These are phyloP conservation scores for Neurospora sp. DNA, from an alignment of 495 filamentous ascomycete species.

Conservation along the genomic window DNA sequence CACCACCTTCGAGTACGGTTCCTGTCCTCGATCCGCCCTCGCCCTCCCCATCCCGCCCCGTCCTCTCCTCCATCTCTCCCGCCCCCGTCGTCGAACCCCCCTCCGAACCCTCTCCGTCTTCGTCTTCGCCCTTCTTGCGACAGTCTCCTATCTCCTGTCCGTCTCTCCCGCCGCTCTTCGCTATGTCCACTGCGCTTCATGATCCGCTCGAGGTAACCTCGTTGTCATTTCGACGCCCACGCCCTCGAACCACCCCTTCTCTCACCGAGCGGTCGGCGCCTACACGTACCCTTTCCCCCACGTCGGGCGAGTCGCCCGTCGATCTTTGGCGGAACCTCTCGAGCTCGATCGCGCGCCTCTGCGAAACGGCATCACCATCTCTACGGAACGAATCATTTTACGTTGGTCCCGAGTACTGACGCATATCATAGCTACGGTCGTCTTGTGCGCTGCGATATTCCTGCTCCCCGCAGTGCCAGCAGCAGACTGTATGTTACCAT, in stretches of 20 bases:
- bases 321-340: constrained; percentile 19
- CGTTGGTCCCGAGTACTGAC: constrained; percentile 14
- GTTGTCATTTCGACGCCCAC: constrained; percentile 22
- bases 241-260: constrained; percentile 25
- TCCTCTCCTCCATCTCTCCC: constrained; percentile 12
- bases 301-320: constrained; percentile 28
- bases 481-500: constrained; percentile 76
- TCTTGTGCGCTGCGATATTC: constrained; percentile 97
- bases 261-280: constrained; percentile 51
- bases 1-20: constrained; percentile 31
- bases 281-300: constrained; percentile 19
- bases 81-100: constrained; percentile 24
- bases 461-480: constrained; percentile 82
- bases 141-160: constrained; percentile 25
- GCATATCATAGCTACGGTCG: constrained; percentile 72
- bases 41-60: constrained; percentile 12
- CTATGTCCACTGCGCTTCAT: constrained; percentile 8
- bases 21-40: constrained; percentile 20
- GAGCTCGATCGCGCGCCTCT: constrained; percentile 19
- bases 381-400: constrained; percentile 10
- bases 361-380: constrained; percentile 10
- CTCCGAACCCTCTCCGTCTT: constrained; percentile 4
- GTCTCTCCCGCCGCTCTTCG: constrained; percentile 28
- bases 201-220: constrained; percentile 16
- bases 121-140: constrained; percentile 20